These are phyloP conservation scores for Phytophthora capsici DNA, from an alignment of 352 stramenopile genomes.

Conservation along the genomic window DNA sequence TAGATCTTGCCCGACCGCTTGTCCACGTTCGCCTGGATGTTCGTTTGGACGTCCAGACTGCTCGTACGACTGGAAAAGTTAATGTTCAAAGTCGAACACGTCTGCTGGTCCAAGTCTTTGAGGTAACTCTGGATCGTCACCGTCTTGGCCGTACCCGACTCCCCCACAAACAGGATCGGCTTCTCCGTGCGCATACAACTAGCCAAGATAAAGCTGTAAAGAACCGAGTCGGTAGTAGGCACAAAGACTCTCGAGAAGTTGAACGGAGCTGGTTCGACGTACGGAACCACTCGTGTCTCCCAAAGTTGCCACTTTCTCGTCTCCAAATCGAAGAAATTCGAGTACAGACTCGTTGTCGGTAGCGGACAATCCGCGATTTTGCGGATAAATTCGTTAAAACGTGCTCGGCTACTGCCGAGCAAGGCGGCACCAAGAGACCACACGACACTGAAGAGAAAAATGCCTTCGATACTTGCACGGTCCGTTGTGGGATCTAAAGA, in stretches of 20 bases:
- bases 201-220: conserved; percentile 94
- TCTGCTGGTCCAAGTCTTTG: conserved; percentile 75
- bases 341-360: conserved; percentile 83
- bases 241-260: conserved; percentile 96
- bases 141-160: conserved; percentile 95
- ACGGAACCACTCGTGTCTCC: conserved; percentile 86
- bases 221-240: conserved; percentile 93
- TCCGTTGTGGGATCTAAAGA: conserved; percentile 53
- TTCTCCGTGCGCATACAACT: conserved; percentile 87
- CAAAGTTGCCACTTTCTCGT: conserved; percentile 93
- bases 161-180: conserved; percentile 94
- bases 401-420: conserved; percentile 70
- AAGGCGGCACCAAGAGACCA: conserved; percentile 94
- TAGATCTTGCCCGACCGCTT: conserved; percentile 96
- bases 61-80: conserved; percentile 96
- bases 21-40: conserved; percentile 96
- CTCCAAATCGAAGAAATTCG: conserved; percentile 91
- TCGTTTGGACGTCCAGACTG: conserved; percentile 93
- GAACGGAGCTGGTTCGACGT: conserved; percentile 93
- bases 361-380: conserved; percentile 84
- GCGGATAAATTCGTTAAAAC: conserved; percentile 93
- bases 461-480: conserved; percentile 82
- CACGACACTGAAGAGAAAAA: conserved; percentile 94
- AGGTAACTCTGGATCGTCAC: conserved; percentile 96
- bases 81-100: conserved; percentile 77